Conservation (phyloP, 78 protist species). For the Cavenderia fasciculata region DNA sequence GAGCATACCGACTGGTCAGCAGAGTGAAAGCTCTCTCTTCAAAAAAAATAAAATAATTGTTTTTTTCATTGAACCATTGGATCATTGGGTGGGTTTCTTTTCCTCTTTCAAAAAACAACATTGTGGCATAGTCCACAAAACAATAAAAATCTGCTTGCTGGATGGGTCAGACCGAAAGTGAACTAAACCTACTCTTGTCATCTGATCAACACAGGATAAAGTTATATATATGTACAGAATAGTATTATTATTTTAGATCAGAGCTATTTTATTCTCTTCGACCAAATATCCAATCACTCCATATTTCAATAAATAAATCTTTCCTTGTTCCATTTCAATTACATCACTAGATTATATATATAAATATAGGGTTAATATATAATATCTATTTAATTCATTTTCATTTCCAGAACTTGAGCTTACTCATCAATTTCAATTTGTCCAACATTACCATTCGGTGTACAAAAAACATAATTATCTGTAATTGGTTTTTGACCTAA, state of each 20-base stretch:
- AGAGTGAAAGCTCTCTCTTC: too few relatives aligned
- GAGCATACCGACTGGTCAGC: too few relatives aligned
- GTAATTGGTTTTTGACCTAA: conserved; percentile 2
- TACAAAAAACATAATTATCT: conserved; percentile 36
- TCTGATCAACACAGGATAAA: too few relatives aligned
- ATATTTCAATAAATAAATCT: conserved; percentile 48
- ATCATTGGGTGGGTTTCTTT: too few relatives aligned
- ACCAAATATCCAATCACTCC: conserved; percentile 16
- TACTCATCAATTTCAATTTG: conserved; percentile 35
- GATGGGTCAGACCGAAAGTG: too few relatives aligned
- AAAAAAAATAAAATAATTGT: too few relatives aligned
- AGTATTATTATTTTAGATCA: conserved; percentile 3
- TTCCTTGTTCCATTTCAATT: conserved; percentile 21
- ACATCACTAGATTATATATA: conserved; percentile 5
- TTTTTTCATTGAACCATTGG: too few relatives aligned
- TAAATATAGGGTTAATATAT: background rate
- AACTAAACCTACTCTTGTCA: too few relatives aligned
- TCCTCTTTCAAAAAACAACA: too few relatives aligned
- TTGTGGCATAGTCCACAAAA: too few relatives aligned
- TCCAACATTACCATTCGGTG: conserved; percentile 35
- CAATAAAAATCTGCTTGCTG: too few relatives aligned
- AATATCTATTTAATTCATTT: background rate
- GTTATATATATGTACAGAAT: too few relatives aligned
- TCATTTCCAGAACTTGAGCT: background rate
- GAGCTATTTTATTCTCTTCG: conserved; percentile 23